Evolutionary conservation across 331 rosid species (phyloP), one percentile per base, ranked within the genome.

Genomic region (Pyrus hybrid): DNA sequence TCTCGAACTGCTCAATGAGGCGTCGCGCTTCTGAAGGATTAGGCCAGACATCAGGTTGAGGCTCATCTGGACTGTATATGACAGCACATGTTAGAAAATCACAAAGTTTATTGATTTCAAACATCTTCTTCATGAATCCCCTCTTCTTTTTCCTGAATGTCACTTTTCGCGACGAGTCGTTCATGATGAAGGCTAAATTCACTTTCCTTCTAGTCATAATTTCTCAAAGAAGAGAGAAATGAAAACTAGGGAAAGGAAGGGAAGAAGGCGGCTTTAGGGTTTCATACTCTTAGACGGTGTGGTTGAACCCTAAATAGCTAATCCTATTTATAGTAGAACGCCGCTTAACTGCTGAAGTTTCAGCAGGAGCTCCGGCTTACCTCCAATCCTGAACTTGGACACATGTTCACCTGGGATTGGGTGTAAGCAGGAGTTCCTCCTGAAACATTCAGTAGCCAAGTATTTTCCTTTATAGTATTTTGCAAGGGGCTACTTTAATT

Each of bases 131-230:
- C 7, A 87, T 2, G 2, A 93, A 54, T 2, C 97, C 90, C 49
- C 71, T 87, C 79, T 86, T 88, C 77, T 89, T 83, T 76, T 87
- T 89, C 84, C 82, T 88, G 68, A 64, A 89, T 0, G 91, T 86
- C 11, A 87, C 83, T 67, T 89, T 93, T 41, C 96, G 80, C 16
- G 92, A 80, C 1, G 88, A 22, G 33, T 75, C 87, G 18, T 84
- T 81, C 0, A 77, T 8, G 61, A 89, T 78, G 67, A 68, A 91
- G 1, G 80, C 77, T 5, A 88, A 82, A 12, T 85, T 86, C 74
- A 84, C 96, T 78, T 83, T 91, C 77, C 79, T 86, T 54, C 91
- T 85, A 0, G 91, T 74, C 97, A 93, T 92, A 65, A 51, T 62
- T 49, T 28, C 35, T n/a, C 22, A 29, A 49, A 21, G 33, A 25